phyloP scores from a whole-genome alignment of 2,329 filamentous ascomycete genomes.

The Hysterium pulicare region DNA sequence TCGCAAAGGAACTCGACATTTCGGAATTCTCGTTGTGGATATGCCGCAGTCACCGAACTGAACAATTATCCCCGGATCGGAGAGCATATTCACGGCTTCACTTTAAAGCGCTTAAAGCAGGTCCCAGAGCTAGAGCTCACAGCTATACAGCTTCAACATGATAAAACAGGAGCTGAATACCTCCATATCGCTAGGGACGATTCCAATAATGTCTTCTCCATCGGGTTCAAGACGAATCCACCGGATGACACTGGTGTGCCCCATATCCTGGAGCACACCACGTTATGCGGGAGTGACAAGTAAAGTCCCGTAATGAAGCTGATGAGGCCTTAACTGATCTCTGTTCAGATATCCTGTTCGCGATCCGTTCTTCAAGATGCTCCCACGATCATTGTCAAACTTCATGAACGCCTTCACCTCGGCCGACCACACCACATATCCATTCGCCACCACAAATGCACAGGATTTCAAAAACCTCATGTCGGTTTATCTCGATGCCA shows the following conservation, averaged over 20 bases:
- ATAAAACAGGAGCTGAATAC: conserved; percentile 94
- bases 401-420: conserved; percentile 99
- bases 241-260: conserved; percentile 94
- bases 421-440: conserved; percentile 94
- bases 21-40: conserved; percentile 25
- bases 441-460: conserved; percentile 92
- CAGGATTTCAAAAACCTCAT: conserved; percentile 96
- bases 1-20: conserved; percentile 11
- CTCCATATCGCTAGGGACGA: conserved; percentile 93
- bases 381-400: conserved; percentile 95
- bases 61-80: conserved; percentile 73
- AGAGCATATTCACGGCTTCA: conserved; percentile 90
- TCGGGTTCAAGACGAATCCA: conserved; percentile 98
- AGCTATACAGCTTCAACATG: conserved; percentile 83
- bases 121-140: conserved; percentile 92
- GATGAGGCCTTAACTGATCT: too few species aligned
- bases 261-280: conserved; percentile 97
- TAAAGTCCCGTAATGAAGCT: too few species aligned
- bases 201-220: conserved; percentile 98
- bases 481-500: conserved; percentile 95
- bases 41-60: conserved; percentile 71
- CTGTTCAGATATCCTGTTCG: conserved; percentile 82
- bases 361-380: conserved; percentile 99
- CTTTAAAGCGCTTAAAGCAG: conserved; percentile 81
- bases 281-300: conserved; percentile 92